Base-by-base conservation (phyloP, 2,329 filamentous ascomycete species). In the Penicillium sp. region DNA sequence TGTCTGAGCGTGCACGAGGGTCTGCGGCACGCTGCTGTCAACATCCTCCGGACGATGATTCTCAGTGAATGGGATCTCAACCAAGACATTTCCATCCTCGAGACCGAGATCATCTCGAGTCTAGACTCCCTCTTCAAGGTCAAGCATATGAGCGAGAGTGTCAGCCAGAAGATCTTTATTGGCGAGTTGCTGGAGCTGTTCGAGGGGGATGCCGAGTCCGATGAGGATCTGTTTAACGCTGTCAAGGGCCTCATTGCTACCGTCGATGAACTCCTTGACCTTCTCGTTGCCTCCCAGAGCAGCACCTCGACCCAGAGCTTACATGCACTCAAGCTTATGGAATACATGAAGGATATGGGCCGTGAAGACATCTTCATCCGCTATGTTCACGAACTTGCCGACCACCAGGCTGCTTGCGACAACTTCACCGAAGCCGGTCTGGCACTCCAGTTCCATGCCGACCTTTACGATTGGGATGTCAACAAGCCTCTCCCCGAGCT, bases 61-160 rank as follows among this genome's bases (percentile, higher is more conserved):
- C 88, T 98, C 66, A 96, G 93, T 77, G 95, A 99, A 76, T 99
- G 95, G 95, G 93, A 92, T 16, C 78, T 99, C 63, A 97, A 92
- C 72, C 91, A 96, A 72, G 94, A 98, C 72, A 79, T 99, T 50
- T 89, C 89, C 2, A 87, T 95, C 50, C 90, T 99, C 53, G 93
- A 98, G 75, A 95, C 92, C 2, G 95, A 97, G 75, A 93, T 98
- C 81, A 96, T 99, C 67, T 94, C 97, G 69, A 96, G 91, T 65
- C 79, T 99, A 55, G 95, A 99, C 72, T 82, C 85, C 24, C 86
- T 96, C 54, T 97, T 97, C 82, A 96, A 97, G 77, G 86, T 89
- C 7, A 95, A 93, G 77, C 87, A 89, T 6, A 82, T 96, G 70
- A 96, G 90, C 0, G 94, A 97, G 76, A 94, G 89, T 64, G 89